phyloP scores from a whole-genome alignment of 306 rosid genomes.

The Datisca glomerata region DNA sequence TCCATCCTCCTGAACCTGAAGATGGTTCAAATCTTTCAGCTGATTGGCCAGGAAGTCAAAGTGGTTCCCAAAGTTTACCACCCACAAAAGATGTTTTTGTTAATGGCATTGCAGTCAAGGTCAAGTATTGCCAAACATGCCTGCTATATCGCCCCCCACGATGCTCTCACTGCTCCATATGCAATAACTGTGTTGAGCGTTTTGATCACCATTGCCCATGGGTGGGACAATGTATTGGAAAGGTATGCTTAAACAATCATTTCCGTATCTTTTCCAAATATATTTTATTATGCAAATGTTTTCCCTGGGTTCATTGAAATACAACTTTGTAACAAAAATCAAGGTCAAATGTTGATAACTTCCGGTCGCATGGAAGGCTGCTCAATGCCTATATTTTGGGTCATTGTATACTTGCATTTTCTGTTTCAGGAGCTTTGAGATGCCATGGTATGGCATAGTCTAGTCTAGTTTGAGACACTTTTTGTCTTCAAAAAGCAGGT shows the following conservation, averaged over 20 bases:
- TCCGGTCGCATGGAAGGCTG: too few species aligned
- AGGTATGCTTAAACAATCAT: slow-evolving; percentile 46
- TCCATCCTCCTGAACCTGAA: slow-evolving; percentile 47
- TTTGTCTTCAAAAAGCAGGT: too few species aligned
- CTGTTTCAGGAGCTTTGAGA: too few species aligned
- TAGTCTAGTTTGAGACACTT: too few species aligned
- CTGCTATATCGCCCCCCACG: slow-evolving; percentile 70
- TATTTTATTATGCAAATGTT: too few species aligned
- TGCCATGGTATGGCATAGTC: too few species aligned
- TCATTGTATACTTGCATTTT: too few species aligned
- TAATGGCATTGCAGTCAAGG: slow-evolving; percentile 37
- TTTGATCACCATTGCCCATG: slow-evolving; percentile 95
- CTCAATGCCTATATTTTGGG: too few species aligned
- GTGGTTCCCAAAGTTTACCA: slow-evolving; percentile 22
- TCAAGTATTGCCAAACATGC: slow-evolving; percentile 72
- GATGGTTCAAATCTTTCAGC: slow-evolving; percentile 23
- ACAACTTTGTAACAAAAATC: too few species aligned
- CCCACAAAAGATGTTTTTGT: slow-evolving; percentile 44
- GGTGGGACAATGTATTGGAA: slow-evolving; percentile 84
- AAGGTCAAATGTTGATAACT: too few species aligned
- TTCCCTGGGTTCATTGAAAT: too few species aligned
- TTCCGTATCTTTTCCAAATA: too few species aligned
- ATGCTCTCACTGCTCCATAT: slow-evolving; percentile 68
- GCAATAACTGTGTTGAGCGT: slow-evolving; percentile 70
- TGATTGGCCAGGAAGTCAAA: slow-evolving; percentile 29